A percentile compares a stretch with the other conserved stretches of the same genome.
These are phyloP conservation scores for Ogataea nonfermentans DNA, from an alignment of 805 yeast genomes.

Conservation along the genomic window DNA sequence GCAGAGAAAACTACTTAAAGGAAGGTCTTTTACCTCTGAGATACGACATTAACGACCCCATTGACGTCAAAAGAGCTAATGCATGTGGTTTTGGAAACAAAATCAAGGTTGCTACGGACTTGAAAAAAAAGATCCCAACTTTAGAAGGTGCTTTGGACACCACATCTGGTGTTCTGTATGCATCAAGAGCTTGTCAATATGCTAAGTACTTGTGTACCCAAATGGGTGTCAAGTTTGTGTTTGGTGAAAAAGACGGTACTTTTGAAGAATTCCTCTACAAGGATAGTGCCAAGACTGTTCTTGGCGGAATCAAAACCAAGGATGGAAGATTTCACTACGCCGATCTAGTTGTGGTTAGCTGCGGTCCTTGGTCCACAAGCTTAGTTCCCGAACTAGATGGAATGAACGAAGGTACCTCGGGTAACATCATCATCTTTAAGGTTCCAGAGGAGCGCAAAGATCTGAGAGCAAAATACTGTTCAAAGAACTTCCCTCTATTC, in stretches of 20 bases:
- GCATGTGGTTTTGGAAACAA: constrained; percentile 30
- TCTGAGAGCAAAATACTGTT: constrained; percentile 33
- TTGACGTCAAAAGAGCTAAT: constrained; percentile 34
- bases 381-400: constrained; percentile 37
- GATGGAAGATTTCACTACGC: constrained; percentile 29
- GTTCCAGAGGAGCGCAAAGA: constrained; percentile 37
- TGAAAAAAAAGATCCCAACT: constrained; percentile 15
- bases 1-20: constrained; percentile 24
- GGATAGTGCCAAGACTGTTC: constrained; percentile 15
- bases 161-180: constrained; percentile 36
- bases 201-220: constrained; percentile 28
- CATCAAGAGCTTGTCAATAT: constrained; percentile 35
- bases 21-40: constrained; percentile 32
- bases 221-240: constrained; percentile 36
- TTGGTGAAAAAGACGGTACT: constrained; percentile 32
- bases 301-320: constrained; percentile 30
- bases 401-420: constrained; percentile 37
- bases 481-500: constrained; percentile 35
- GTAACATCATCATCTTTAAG: constrained; percentile 36
- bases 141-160: constrained; percentile 30
- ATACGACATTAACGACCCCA: constrained; percentile 30
- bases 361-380: constrained; percentile 34
- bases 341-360: constrained; percentile 27
- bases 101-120: constrained; percentile 21
- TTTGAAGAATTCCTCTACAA: constrained; percentile 25